Percentiles rank a stretch among this genome's conserved stretches.
These are phyloP conservation scores for Pterocarpus macrocarpus DNA, from an alignment of 306 rosid species.

Conservation along the genomic window DNA sequence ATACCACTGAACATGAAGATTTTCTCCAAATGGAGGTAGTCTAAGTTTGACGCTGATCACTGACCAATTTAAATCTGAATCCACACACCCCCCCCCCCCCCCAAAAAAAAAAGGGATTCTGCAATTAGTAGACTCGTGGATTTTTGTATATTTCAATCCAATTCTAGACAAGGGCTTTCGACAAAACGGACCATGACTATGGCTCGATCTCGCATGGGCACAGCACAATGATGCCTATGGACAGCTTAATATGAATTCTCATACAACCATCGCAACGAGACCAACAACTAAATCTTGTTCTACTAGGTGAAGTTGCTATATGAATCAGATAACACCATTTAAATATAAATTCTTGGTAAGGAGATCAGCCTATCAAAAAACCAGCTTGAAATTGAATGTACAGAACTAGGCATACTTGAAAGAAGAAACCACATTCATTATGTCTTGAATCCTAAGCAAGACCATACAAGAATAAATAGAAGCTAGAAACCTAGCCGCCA, in stretches of 20 bases:
- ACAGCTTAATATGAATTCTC: background rate
- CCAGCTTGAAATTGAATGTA: background rate
- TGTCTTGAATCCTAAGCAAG: slow-evolving; percentile 7
- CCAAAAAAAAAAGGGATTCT: background rate
- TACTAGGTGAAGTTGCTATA: too few species aligned
- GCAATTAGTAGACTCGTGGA: background rate
- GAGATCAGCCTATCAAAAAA: background rate
- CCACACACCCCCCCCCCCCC: too few species aligned
- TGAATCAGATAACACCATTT: too few species aligned
- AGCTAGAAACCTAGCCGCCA: background rate
- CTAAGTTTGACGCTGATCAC: background rate
- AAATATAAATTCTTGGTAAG: background rate
- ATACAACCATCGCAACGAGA: background rate
- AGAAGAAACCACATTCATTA: background rate
- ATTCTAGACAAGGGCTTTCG: background rate
- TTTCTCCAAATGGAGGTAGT: background rate
- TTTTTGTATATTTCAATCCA: background rate
- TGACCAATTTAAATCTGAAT: background rate
- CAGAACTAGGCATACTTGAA: background rate
- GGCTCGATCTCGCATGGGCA: too few species aligned
- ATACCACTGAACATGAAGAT: background rate
- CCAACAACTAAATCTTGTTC: too few species aligned
- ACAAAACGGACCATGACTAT: too few species aligned
- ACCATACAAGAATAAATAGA: background rate
- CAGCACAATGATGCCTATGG: background rate